Evolutionary conservation across 2,329 filamentous ascomycete species (phyloP), one percentile per base, ranked within the genome.

Genomic region (Coniella vitis): DNA sequence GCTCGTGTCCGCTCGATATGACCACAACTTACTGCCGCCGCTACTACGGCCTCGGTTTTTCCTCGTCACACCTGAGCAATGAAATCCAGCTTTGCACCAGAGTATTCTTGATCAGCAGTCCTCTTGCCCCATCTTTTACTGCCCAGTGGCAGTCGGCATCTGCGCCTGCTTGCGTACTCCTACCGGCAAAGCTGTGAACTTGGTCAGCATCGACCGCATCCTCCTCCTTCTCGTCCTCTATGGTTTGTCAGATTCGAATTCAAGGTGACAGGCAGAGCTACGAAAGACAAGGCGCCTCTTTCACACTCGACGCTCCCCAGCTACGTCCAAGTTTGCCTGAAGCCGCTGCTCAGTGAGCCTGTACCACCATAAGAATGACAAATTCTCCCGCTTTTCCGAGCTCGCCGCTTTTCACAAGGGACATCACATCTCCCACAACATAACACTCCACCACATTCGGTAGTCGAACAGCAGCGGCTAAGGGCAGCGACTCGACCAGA

Each of bases 361-460:
- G 52, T 54, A 34, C 52, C 25, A 54, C 52, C 52, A 42, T 21
- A 36, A 45, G 52, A 43, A 45, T 45, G 32, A 49, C 29, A 38
- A 38, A 38, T 41, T 42, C 48, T 21, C 39, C 46, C 21, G 25
- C 14, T 46, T 31, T 36, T 22, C 48, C 20, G 19, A 19, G 19
- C 38, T 41, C 17, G 48, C 41, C 49, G 21, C 38, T 22, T n/a
- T 45, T 20, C 35, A 37, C 25, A 19, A 36, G 40, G 36, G 29
- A 43, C 35, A 21, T 13, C 32, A n/a, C 34, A 22, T 25, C 16
- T 47, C 25, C 29, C 39, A 41, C 39, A 41, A 41, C 39, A 41
- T 14, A 31, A 19, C 13, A 22, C 14, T 9, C 9, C 25, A 41
- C 7, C 25, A 12, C 25, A 25, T 16, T 17, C 17, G 43, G 39